These are phyloP conservation scores for Paramyrothecium sp. DNA, from an alignment of 2,329 filamentous ascomycete genomes.

Conservation along the genomic window DNA sequence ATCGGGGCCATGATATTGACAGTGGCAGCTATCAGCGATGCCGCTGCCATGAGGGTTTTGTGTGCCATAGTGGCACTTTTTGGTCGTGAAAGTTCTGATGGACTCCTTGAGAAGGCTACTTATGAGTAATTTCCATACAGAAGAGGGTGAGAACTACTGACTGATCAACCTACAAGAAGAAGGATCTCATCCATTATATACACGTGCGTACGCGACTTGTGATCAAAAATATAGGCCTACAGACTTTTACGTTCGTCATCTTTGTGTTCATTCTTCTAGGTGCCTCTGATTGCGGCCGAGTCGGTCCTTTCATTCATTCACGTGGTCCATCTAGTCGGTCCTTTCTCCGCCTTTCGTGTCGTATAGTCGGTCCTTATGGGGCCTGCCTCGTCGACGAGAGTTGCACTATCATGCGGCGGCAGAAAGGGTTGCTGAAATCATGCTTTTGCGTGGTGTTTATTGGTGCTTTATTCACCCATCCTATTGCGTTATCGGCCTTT, in stretches of 20 bases:
- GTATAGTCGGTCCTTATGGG: not conserved
- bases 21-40: not conserved
- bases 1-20: not conserved
- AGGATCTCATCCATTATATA: not conserved
- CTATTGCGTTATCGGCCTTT: not conserved
- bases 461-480: not conserved
- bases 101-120: not conserved
- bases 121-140: not conserved
- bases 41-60: not conserved
- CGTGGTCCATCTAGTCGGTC: not conserved
- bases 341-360: not conserved
- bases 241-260: not conserved
- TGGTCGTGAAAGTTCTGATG: not conserved
- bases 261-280: not conserved
- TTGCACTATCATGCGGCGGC: not conserved
- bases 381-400: not conserved
- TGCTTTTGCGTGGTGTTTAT: not conserved
- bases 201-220: not conserved
- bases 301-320: not conserved
- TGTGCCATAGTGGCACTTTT: not conserved
- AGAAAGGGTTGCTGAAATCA: not conserved
- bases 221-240: not conserved
- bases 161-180: not conserved
- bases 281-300: not conserved
- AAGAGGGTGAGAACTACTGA: not conserved